Evolutionary conservation across 129 eudicot genomes (phyloP).

Genomic region (Logfia minima): DNA sequence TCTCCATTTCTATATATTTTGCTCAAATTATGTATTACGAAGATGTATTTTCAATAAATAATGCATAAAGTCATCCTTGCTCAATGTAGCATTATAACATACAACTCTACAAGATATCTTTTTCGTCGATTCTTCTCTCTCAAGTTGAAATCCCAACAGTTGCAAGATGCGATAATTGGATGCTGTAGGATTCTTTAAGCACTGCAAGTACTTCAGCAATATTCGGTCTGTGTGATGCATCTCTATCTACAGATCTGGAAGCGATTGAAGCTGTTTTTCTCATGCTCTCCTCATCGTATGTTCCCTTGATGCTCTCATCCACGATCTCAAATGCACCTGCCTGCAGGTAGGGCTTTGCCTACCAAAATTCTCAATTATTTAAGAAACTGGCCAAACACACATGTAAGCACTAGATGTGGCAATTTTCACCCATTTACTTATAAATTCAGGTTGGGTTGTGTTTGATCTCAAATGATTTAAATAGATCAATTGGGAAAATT

Average conservation of each 20-base stretch:
- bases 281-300: slow-evolving; percentile 81
- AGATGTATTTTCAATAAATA: slow-evolving; percentile 29
- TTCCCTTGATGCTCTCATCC: slow-evolving; percentile 72
- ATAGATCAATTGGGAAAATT: no score
- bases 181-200: slow-evolving; percentile 82
- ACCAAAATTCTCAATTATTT: slow-evolving; percentile 25
- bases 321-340: slow-evolving; percentile 89
- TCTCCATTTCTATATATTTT: slow-evolving; percentile 5
- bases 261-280: slow-evolving; percentile 66
- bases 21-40: neutral
- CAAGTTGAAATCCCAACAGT: slow-evolving; percentile 37
- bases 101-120: slow-evolving; percentile 24
- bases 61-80: neutral
- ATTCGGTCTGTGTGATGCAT: slow-evolving; percentile 75
- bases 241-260: slow-evolving; percentile 85
- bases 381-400: slow-evolving; percentile 11
- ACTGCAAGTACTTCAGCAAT: slow-evolving; percentile 66
- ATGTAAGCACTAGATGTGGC: slow-evolving; percentile 8
- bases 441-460: neutral
- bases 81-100: slow-evolving; percentile 17
- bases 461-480: no score
- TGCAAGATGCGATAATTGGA: slow-evolving; percentile 79
- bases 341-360: slow-evolving; percentile 94
- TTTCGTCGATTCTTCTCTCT: slow-evolving; percentile 10
- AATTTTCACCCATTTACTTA: neutral